A percentile compares a stretch with the other conserved stretches of the same genome.
These are phyloP conservation scores for Sporothrix sp. DNA, from an alignment of 2,329 filamentous ascomycete genomes.

Conservation along the genomic window DNA sequence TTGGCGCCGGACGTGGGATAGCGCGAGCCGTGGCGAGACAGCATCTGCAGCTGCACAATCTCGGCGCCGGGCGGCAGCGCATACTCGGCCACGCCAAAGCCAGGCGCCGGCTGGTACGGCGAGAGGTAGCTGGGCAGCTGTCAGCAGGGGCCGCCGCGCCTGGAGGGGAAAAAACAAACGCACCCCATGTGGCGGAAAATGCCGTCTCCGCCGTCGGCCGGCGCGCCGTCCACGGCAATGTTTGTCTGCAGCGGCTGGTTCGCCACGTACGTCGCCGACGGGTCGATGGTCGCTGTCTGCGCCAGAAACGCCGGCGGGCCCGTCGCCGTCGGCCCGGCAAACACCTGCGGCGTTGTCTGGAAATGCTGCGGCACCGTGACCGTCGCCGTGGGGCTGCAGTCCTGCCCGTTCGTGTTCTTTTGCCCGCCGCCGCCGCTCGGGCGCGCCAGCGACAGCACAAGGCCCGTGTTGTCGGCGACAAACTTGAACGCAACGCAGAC, in stretches of 20 bases:
- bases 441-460: slow-evolving; percentile 11
- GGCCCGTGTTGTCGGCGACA: slow-evolving; percentile 16
- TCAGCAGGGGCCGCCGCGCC: too few relatives aligned
- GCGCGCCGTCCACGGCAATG: slow-evolving; percentile 53
- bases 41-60: slow-evolving; percentile 61
- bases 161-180: slow-evolving; percentile 6
- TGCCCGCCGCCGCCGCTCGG: neutral
- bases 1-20: slow-evolving; percentile 57
- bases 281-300: slow-evolving; percentile 58
- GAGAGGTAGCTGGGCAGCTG: slow-evolving; percentile 38
- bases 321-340: slow-evolving; percentile 59
- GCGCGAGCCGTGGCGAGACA: slow-evolving; percentile 62
- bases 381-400: slow-evolving; percentile 17
- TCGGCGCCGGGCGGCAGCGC: slow-evolving; percentile 55
- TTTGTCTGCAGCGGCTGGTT: slow-evolving; percentile 63
- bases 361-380: slow-evolving; percentile 49
- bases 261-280: slow-evolving; percentile 54
- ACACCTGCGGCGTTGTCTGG: slow-evolving; percentile 50
- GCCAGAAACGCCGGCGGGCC: slow-evolving; percentile 61
- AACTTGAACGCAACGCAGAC: slow-evolving; percentile 20
- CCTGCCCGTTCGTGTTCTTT: neutral
- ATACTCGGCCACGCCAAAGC: slow-evolving; percentile 66
- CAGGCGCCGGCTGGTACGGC: slow-evolving; percentile 61
- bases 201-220: slow-evolving; percentile 45
- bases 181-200: slow-evolving; percentile 62